phyloP scores from a whole-genome alignment of 345 rosid species.

The Corymbia maculata region DNA sequence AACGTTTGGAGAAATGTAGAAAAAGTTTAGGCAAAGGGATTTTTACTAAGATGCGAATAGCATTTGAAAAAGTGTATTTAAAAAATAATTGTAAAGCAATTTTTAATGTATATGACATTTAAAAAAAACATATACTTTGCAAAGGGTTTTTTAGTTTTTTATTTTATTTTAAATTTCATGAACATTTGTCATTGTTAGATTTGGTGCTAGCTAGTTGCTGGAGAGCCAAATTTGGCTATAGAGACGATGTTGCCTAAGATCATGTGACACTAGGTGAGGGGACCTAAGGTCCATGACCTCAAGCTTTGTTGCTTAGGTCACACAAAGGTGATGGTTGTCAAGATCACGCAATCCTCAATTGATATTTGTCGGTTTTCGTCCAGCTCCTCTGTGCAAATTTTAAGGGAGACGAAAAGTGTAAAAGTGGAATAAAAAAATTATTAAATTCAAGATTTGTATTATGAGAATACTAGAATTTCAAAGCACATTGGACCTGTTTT shows the following conservation, averaged over 20 bases:
- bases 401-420: not conserved
- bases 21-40: not conserved
- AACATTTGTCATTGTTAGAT: not conserved
- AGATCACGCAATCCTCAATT: not conserved
- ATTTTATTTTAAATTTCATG: not conserved
- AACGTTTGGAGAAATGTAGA: no score
- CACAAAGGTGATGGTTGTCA: rapidly evolving
- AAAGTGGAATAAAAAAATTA: not conserved
- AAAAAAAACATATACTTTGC: not conserved
- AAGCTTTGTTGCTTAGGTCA: not conserved
- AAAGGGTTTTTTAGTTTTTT: not conserved
- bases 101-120: no score
- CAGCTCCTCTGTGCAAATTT: not conserved
- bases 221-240: rapidly evolving
- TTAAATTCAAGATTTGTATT: not conserved
- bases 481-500: no score
- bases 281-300: not conserved
- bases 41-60: not conserved
- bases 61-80: no score
- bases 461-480: not conserved
- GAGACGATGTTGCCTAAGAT: rapidly evolving
- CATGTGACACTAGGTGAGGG: no score
- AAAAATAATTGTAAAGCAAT: not conserved
- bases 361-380: rapidly evolving
- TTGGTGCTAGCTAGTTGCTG: rapidly evolving